Conservation (phyloP, 208 protist species). For the Strigomonas galati region DNA sequence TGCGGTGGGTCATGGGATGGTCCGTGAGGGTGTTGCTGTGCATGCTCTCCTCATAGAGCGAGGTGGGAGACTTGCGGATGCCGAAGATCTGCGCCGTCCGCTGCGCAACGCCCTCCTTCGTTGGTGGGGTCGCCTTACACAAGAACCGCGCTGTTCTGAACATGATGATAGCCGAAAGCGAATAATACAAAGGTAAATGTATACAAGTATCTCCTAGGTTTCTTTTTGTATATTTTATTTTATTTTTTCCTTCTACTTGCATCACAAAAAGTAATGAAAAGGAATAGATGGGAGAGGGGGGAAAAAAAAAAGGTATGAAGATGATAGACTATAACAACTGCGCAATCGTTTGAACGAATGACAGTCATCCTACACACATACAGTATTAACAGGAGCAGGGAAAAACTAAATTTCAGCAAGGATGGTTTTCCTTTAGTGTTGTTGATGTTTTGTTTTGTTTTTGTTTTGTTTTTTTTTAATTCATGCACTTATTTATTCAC, state of each 20-base stretch:
- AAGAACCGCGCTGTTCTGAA: not conserved
- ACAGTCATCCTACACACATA: too few relatives aligned
- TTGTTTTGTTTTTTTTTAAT: too few relatives aligned
- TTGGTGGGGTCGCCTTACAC: conserved; percentile 9
- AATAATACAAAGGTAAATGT: conserved; percentile 10
- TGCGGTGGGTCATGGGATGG: conserved; percentile 80
- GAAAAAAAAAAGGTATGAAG: conserved; percentile 10
- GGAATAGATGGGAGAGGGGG: not conserved
- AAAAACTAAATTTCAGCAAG: too few relatives aligned
- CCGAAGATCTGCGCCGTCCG: conserved; percentile 55
- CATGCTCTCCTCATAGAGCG: conserved; percentile 77
- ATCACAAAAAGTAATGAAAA: not conserved
- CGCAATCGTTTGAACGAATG: too few relatives aligned
- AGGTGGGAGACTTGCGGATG: conserved; percentile 70
- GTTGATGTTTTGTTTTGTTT: too few relatives aligned
- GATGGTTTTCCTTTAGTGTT: too few relatives aligned
- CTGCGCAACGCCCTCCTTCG: conserved; percentile 14
- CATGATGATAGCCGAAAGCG: conserved; percentile 6
- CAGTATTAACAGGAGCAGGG: too few relatives aligned
- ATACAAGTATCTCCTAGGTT: conserved; percentile 5
- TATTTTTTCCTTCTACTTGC: not conserved
- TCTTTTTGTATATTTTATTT: not conserved
- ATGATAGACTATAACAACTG: not conserved
- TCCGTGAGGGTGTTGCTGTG: conserved; percentile 87
- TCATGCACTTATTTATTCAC: too few relatives aligned